These are phyloP conservation scores for Achaetomium macrosporum DNA, from an alignment of 2,329 filamentous ascomycete species.

Conservation along the genomic window DNA sequence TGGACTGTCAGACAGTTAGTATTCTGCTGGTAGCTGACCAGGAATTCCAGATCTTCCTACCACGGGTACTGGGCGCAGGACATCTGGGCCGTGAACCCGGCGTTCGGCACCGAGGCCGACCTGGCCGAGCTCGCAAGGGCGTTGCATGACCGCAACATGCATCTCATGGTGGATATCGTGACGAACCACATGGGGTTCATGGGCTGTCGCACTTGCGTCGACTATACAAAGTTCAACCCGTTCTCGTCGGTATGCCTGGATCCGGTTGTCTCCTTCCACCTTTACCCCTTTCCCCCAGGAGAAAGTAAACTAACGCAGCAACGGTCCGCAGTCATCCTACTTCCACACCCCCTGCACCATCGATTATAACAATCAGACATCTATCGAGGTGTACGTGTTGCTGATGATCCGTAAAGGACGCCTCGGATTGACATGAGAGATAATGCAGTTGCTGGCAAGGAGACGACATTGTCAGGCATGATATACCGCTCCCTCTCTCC, in stretches of 20 bases:
- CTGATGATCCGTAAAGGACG: no score
- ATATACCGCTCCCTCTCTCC: neutral
- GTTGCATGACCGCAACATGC: constrained; percentile 51
- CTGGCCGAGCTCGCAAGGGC: constrained; percentile 43
- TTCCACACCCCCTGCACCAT: constrained; percentile 51
- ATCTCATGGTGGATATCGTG: constrained; percentile 57
- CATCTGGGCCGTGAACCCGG: constrained; percentile 42
- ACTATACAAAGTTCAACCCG: constrained; percentile 49
- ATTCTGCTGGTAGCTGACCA: neutral
- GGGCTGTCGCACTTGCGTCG: constrained; percentile 41
- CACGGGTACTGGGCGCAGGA: constrained; percentile 50
- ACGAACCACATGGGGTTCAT: constrained; percentile 52
- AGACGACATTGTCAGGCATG: constrained; percentile 34
- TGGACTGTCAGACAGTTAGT: constrained; percentile 8
- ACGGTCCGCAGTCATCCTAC: constrained; percentile 32
- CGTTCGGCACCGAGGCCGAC: constrained; percentile 46
- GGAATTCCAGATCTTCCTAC: constrained; percentile 32
- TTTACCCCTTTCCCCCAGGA: neutral
- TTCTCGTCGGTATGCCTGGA: constrained; percentile 40
- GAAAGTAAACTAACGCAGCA: neutral
- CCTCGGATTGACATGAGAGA: neutral
- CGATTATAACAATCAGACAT: constrained; percentile 43
- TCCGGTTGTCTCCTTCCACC: neutral
- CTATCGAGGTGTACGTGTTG: constrained; percentile 24
- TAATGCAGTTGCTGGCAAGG: constrained; percentile 42